phyloP scores from a whole-genome alignment of 2,329 filamentous ascomycete species.

The Aspergillus tamarii region DNA sequence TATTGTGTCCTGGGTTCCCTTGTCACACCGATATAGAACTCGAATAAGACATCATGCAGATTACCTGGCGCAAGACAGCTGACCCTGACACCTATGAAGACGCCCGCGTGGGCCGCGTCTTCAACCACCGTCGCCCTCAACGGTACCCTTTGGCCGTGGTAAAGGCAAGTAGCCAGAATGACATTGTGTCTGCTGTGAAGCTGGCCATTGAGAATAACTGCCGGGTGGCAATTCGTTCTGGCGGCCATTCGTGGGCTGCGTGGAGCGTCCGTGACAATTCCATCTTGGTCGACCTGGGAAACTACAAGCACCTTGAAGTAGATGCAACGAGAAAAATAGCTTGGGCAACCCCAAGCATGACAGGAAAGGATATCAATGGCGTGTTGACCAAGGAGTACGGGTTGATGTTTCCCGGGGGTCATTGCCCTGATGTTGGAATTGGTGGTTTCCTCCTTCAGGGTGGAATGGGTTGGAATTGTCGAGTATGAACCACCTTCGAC shows the following conservation, averaged over 20 bases:
- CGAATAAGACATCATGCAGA: conserved; percentile 21
- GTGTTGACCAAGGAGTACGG: conserved; percentile 32
- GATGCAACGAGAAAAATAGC: conserved; percentile 45
- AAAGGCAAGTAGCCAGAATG: conserved; percentile 37
- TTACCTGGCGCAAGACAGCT: conserved; percentile 26
- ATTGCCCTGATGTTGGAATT: conserved; percentile 60
- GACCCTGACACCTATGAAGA: conserved; percentile 36
- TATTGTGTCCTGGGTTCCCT: background rate
- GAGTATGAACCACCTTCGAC: conserved; percentile 35
- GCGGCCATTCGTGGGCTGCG: conserved; percentile 54
- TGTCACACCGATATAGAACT: background rate
- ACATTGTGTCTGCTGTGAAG: conserved; percentile 43
- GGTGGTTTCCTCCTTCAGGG: conserved; percentile 61
- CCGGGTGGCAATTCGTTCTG: conserved; percentile 52
- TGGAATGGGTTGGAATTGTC: conserved; percentile 63
- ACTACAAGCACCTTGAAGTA: conserved; percentile 44
- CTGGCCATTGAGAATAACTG: conserved; percentile 40
- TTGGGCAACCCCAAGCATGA: conserved; percentile 52
- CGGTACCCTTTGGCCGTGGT: conserved; percentile 49
- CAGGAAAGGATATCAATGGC: conserved; percentile 39
- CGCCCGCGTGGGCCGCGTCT: conserved; percentile 47
- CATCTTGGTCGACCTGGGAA: conserved; percentile 47
- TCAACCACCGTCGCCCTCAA: conserved; percentile 48
- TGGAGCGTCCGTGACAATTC: conserved; percentile 55
- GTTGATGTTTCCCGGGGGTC: conserved; percentile 57